phyloP scores from a whole-genome alignment of 2,329 filamentous ascomycete species.

The Verticillium dahliae region DNA sequence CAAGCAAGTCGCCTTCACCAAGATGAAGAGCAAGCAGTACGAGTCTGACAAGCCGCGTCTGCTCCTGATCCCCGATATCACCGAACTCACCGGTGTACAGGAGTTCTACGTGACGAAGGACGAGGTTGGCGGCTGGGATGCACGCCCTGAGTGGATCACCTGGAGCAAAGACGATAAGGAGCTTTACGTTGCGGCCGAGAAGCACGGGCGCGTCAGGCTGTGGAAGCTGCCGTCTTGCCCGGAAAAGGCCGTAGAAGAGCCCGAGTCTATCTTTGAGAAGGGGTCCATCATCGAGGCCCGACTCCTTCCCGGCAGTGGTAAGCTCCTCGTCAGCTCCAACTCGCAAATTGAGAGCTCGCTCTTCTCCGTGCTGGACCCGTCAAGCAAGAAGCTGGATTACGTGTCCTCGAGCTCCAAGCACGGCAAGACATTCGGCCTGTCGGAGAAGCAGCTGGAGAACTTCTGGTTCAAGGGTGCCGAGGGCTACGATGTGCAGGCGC shows the following conservation, averaged over 20 bases:
- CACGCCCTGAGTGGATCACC: constrained; percentile 46
- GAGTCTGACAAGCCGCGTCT: constrained; percentile 73
- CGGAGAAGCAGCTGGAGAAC: constrained; percentile 55
- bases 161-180: constrained; percentile 55
- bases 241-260: constrained; percentile 37
- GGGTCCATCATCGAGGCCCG: constrained; percentile 49
- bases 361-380: constrained; percentile 54
- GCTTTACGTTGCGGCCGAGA: constrained; percentile 70
- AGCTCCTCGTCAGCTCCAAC: constrained; percentile 59
- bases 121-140: constrained; percentile 57
- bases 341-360: constrained; percentile 67
- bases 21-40: constrained; percentile 72
- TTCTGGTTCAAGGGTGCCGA: constrained; percentile 61
- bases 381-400: constrained; percentile 25
- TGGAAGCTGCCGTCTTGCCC: constrained; percentile 56
- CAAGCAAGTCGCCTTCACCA: constrained; percentile 64
- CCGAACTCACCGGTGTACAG: constrained; percentile 48
- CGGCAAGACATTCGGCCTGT: constrained; percentile 62
- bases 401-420: constrained; percentile 60
- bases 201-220: constrained; percentile 54
- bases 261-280: constrained; percentile 41
- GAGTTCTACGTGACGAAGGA: constrained; percentile 58
- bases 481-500: constrained; percentile 61
- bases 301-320: constrained; percentile 38
- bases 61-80: constrained; percentile 56